Base-by-base conservation (phyloP, 2,329 filamentous ascomycete species). In the Arthrobotrys pseudoclavata region DNA sequence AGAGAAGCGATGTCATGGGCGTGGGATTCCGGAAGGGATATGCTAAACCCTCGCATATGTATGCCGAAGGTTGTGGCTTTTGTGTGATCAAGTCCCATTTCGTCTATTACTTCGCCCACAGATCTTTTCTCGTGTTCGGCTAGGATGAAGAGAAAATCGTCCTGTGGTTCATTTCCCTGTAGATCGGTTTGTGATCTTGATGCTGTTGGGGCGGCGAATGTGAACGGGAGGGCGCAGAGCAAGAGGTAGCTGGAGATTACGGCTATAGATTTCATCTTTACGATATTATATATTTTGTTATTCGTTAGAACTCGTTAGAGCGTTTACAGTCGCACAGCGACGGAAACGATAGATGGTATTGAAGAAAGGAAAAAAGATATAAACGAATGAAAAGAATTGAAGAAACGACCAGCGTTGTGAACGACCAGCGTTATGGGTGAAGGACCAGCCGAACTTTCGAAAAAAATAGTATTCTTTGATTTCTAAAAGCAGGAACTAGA, bases 51-150 rank as follows among this genome's bases (percentile, higher is more conserved):
- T 26, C 79, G 79, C 70, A 81, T 80, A 1, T 76, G 52, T 1
- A 63, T 70, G 18, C 72, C 72, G 0, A 79, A 77, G 10, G 81
- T 82, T 68, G 83, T 82, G 76, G 85, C 82, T 9, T 83, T 71
- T 4, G 81, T 81, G 29, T 55, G 61, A 13, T 75, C 72, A 12
- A 79, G 37, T n/a, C 63, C 72, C 75, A 81, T 80, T 45, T 80
- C 80, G 9, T 37, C 24, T 12, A 81, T 52, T 31, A 81, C 53
- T 4, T 80, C 64, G 4, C 76, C 63, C 40, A 80, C 76, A 0
- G 63, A 64, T 13, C 80, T 70, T n/a, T 78, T 72, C 53, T 81
- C 80, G 5, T 79, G 62, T 9, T 79, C 69, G 24, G 79, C 66
- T 20, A 81, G 22, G 18, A 81, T 60, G 24, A 80, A 77, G 40